Evolutionary conservation across 116 monocot species (phyloP).

Genomic region (Cymodocea nodosa): DNA sequence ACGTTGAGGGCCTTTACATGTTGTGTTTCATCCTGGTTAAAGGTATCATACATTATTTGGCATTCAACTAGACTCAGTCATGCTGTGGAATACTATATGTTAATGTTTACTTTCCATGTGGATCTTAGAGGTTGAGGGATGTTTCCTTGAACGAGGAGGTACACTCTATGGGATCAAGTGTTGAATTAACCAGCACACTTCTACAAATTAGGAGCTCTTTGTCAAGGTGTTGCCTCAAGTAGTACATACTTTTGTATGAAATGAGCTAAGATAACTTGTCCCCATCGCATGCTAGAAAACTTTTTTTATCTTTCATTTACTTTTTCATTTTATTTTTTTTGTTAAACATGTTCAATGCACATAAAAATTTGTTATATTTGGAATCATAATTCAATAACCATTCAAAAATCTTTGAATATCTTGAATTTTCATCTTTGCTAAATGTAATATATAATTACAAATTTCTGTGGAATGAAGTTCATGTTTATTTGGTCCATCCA

Average conservation of each 20-base stretch:
- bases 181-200: slow-evolving; percentile 41
- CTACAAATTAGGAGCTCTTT: slow-evolving; percentile 48
- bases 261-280: background rate
- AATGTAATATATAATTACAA: too few relatives aligned
- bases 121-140: slow-evolving; percentile 48
- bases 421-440: too few relatives aligned
- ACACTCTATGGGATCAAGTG: slow-evolving; percentile 13
- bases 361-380: too few relatives aligned
- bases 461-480: too few relatives aligned
- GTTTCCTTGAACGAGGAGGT: slow-evolving; percentile 63
- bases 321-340: too few relatives aligned
- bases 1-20: slow-evolving; percentile 68
- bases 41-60: slow-evolving; percentile 27
- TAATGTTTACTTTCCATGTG: slow-evolving; percentile 11
- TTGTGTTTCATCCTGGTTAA: slow-evolving; percentile 67
- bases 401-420: too few relatives aligned
- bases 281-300: too few relatives aligned
- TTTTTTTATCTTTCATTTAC: too few relatives aligned
- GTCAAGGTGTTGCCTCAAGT: slow-evolving; percentile 43
- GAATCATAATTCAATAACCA: too few relatives aligned
- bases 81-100: background rate
- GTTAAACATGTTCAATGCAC: too few relatives aligned
- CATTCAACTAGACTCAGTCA: background rate
- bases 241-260: background rate
- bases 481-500: too few relatives aligned